Evolutionary conservation across 2,329 filamentous ascomycete genomes (phyloP), one percentile per base, ranked within the genome.

Genomic region (Aspergillus neotritici): DNA sequence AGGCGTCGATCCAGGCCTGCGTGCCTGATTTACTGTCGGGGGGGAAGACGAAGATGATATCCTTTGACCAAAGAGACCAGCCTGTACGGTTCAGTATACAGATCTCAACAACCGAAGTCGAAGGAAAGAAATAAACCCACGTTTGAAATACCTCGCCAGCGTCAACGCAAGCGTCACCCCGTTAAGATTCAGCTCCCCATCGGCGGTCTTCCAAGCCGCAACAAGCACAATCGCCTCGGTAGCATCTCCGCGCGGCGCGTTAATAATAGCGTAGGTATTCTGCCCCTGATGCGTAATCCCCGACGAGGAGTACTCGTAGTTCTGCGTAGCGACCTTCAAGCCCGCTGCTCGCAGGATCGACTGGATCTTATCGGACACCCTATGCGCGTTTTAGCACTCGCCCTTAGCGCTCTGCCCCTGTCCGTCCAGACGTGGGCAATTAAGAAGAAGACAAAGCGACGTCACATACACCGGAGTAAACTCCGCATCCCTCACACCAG

Each of bases 1-100:
- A 98, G 1, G 93, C 93, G 61, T 96, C 90, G 7, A 96, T 87
- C 93, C 93, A 98, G 16, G 93, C 93, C 63, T 97, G 90, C 0
- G 89, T 87, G 1, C 91, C 93, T 9, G 87, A 85, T 46, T 83
- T 85, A 64, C 88, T 94, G 67, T 98, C 93, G 0, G 87, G 84
- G 0, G 93, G 83, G 36, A 98, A 78, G 5, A 98, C 70, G 55
- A 98, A 82, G 46, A 98, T 91, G 54, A 98, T 95, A 64, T 98
- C 93, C 68, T 98, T 98, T 46, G 90, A 96, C 93, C 93, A 98
- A 21, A 98, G 76, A 41, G 89, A 96, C 93, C 93, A 98, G 55
- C 85, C 80, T 83, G 38, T 25, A 30, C 17, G 39, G 34, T 7
- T 4, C 21, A 8, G 25, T 64, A 29, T 61, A 51, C 39, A 44